Base-by-base conservation (phyloP, 148 eudicot species). In the Vaccinium macrocarpon region DNA sequence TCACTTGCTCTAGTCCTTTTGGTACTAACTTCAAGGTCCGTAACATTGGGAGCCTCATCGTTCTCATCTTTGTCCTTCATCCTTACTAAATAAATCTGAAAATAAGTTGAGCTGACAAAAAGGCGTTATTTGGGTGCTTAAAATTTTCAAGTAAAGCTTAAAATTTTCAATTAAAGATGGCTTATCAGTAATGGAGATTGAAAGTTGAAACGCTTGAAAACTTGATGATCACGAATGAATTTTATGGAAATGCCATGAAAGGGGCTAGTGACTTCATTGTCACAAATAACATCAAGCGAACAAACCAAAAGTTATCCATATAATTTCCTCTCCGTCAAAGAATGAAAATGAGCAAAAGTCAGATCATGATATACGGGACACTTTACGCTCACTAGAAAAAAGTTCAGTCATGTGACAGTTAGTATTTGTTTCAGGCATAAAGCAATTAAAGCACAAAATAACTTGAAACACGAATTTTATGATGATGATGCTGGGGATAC, bases 1-100 rank as follows among this genome's bases (percentile, higher is more conserved):
- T 61, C 84, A 86, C 88, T 86, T 73, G 64, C 51, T 75, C 76
- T 79, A 29, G 27, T 42, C 51, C 84, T 49, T 83, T 80, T 83
- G 25, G 83, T 81, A 8, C 76, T 64, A 49, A 16, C 35, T 48
- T 53, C 86, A 70, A 71, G 14, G n/a, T 79, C 56, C 27, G 82
- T 4, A 55, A 49, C 50, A 42, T 56, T 80, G 56, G 75, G 61
- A 79, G 80, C 85, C 50, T 86, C 87, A 66, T 90, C 91, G 51
- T 83, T 75, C 3, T 82, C 91, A 46, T 55, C 74, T 80, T 76
- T 42, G 46, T 42, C 82, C 72, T 90, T 83, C 79, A 80, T 90
- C 57, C 94, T 87, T 23, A 92, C 79, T 10, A 95, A 90, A 85
- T 91, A 88, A 35, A 95, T 91, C 98, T 95, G 84, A 1, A 80